These are phyloP conservation scores for Tillandsia fasciculata DNA, from an alignment of 176 grass and related monocot genomes.

Conservation along the genomic window DNA sequence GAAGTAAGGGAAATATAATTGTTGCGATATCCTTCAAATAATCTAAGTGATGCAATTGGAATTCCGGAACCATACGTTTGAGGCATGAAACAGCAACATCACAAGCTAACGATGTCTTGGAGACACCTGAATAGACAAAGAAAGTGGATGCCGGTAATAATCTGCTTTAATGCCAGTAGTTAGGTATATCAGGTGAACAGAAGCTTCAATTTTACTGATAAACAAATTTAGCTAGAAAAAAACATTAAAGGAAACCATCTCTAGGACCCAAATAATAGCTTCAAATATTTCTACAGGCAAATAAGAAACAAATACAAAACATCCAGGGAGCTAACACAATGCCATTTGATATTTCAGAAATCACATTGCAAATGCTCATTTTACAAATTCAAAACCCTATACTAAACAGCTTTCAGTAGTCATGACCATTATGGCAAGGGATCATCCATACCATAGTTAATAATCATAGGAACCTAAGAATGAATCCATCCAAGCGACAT, in stretches of 20 bases:
- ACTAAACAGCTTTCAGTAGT: too few species aligned
- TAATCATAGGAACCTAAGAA: too few species aligned
- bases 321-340: neutral
- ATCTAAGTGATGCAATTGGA: conserved; percentile 37
- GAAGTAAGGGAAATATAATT: conserved; percentile 61
- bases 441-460: too few species aligned
- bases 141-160: conserved; percentile 4
- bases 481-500: too few species aligned
- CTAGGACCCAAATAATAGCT: too few species aligned
- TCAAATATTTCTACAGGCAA: too few species aligned
- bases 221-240: too few species aligned
- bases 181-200: neutral
- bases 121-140: conserved; percentile 41
- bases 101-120: conserved; percentile 58
- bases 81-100: conserved; percentile 80
- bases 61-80: conserved; percentile 52
- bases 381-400: too few species aligned
- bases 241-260: too few species aligned
- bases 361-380: too few species aligned
- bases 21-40: conserved; percentile 56
- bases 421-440: too few species aligned
- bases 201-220: neutral
- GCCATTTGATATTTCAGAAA: neutral
- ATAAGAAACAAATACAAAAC: too few species aligned
- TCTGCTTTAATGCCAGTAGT: neutral